phyloP scores from a whole-genome alignment of 2,329 filamentous ascomycete genomes.

The Paecilomyces sp. region DNA sequence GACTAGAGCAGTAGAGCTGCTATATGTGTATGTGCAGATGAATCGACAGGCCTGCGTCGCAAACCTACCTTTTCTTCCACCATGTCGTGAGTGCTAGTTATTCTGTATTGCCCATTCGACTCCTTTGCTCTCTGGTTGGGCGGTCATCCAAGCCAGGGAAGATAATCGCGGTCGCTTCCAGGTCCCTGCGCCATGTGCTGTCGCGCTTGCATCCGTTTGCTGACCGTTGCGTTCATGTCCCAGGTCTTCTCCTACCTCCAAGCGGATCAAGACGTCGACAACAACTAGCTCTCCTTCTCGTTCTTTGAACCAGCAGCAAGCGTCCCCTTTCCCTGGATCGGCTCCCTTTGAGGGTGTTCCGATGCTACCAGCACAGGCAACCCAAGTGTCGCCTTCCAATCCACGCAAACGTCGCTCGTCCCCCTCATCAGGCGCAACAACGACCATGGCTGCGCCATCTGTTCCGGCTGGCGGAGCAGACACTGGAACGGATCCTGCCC shows the following conservation, averaged over 20 bases:
- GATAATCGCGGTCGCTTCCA: background rate
- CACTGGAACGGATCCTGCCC: constrained; percentile 21
- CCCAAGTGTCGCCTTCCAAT: constrained; percentile 22
- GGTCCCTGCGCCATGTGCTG: background rate
- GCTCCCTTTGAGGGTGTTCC: constrained; percentile 31
- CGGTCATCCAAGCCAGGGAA: constrained; percentile 8
- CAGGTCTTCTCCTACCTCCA: constrained; percentile 35
- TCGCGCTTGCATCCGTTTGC: background rate
- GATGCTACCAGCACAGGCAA: constrained; percentile 30
- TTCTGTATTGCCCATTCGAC: background rate
- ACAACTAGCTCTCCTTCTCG: constrained; percentile 27
- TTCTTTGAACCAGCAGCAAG: constrained; percentile 31
- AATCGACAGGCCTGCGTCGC: constrained; percentile 28
- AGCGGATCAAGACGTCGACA: constrained; percentile 34
- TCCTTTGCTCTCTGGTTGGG: constrained; percentile 1
- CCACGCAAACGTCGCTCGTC: constrained; percentile 40
- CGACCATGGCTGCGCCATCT: constrained; percentile 29
- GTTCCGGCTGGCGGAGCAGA: constrained; percentile 17
- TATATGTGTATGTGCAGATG: constrained; percentile 33
- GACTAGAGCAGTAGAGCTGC: constrained; percentile 13
- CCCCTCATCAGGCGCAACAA: constrained; percentile 25
- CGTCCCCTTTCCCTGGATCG: constrained; percentile 27
- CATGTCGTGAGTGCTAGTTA: constrained; percentile 32
- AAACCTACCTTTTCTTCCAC: constrained; percentile 24
- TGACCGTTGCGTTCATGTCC: constrained; percentile 6